Base-by-base conservation (phyloP, 148 eudicot species). In the Nepenthes gracilis region DNA sequence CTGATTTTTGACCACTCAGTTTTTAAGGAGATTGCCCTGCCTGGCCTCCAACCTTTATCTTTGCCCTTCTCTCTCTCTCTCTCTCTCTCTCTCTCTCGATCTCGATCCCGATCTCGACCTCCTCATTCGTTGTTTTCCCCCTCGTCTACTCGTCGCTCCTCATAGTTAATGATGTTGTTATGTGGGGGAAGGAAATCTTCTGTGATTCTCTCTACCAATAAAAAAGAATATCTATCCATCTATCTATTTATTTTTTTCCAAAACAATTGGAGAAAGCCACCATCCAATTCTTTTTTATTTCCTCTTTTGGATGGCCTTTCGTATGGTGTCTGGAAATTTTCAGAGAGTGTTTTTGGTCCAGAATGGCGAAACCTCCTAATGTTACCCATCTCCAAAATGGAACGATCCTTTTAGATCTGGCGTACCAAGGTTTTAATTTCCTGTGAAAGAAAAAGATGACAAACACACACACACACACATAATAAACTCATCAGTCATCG, bases 381-480 rank as follows among this genome's bases (percentile, higher is more conserved):
- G 54, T 72, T 71, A 72, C 69, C 72, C 78, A 59, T 68, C 75
- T 74, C 58, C 75, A 73, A 68, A 64, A 64, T 68, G 67, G 13
- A 9, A 72, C 55, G 63, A 62, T 57, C 68, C 72, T 66, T 75
- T 73, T 69, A 77, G 81, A 77, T 73, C 77, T 77, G 70, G 75
- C 75, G 76, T 73, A 81, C 80, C 86, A 78, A 69, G 58, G 86
- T 71, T 74, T 70, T 77, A 69, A 72, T 78, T 70, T 74, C 91
- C 91, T 85, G 91, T 77, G 50, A 51, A 78, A 77, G 70, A 71
- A 52, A 67, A 67, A 70, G 74, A 64, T 59, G 67, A 65, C 62
- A 70, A 43, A 35, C 62, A 70, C 54, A 59, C 64, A 69, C 60
- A 72, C 65, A 74, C 76, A 7, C 43, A 23, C 64, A 73, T 61